Conservation (phyloP, 2,329 filamentous ascomycete species). For the Colletotrichum eleusines region DNA sequence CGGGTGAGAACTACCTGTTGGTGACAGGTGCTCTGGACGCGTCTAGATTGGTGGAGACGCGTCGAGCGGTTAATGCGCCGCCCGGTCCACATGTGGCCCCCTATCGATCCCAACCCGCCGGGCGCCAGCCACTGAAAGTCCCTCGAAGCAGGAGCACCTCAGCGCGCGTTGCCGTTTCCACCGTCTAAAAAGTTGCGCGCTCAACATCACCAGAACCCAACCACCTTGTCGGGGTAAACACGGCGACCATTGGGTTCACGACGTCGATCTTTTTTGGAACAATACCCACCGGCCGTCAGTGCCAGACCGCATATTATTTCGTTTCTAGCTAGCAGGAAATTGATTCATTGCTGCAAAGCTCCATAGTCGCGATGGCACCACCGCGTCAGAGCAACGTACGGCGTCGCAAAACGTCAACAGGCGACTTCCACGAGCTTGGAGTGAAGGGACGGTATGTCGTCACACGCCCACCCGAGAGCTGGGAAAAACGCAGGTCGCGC, state of each 20-base stretch:
- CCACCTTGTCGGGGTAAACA: slow-evolving; percentile 21
- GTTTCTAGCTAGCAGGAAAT: background rate
- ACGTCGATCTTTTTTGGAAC: slow-evolving; percentile 4
- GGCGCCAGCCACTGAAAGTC: slow-evolving; percentile 30
- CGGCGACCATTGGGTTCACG: slow-evolving; percentile 3
- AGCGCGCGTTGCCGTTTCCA: slow-evolving; percentile 18
- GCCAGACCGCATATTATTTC: background rate
- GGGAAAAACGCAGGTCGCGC: background rate
- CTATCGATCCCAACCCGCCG: slow-evolving; percentile 1
- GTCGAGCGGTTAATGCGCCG: slow-evolving; percentile 26
- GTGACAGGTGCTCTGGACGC: slow-evolving; percentile 44
- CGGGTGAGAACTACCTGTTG: background rate
- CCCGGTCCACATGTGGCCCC: slow-evolving; percentile 16
- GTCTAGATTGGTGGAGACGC: slow-evolving; percentile 42
- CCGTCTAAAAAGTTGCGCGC: slow-evolving; percentile 35
- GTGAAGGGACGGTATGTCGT: slow-evolving; percentile 61
- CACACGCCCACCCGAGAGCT: background rate
- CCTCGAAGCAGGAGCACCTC: slow-evolving; percentile 6
- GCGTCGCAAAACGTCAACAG: slow-evolving; percentile 50
- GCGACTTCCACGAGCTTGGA: slow-evolving; percentile 61
- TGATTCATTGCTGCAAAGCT: background rate
- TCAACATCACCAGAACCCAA: slow-evolving; percentile 17
- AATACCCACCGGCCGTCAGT: background rate
- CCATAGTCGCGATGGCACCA: slow-evolving; percentile 34
- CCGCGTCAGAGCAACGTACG: slow-evolving; percentile 34